Evolutionary conservation across 164 flowering plant genomes (phyloP).

Genomic region (Hamamelis virginiana): DNA sequence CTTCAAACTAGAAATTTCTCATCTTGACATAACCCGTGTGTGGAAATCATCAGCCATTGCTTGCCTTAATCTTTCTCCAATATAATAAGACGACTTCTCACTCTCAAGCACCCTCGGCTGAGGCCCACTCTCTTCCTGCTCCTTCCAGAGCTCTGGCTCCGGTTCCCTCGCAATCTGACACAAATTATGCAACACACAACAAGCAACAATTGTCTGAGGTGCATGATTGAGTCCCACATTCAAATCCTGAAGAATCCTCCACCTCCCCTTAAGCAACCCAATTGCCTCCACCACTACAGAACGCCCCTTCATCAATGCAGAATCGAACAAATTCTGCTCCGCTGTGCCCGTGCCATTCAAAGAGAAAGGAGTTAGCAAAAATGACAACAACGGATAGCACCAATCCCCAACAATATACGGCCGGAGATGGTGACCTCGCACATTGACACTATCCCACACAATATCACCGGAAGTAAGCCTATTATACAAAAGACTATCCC

Average conservation of each 20-base stretch:
- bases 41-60: slow-evolving; percentile 84
- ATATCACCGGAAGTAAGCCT: slow-evolving; percentile 71
- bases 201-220: slow-evolving; percentile 91
- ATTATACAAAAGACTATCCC: slow-evolving; percentile 78
- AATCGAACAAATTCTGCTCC: slow-evolving; percentile 75
- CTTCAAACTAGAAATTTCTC: slow-evolving; percentile 6
- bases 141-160: slow-evolving; percentile 75
- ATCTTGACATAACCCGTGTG: slow-evolving; percentile 59
- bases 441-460: slow-evolving; percentile 73
- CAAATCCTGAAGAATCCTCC: slow-evolving; percentile 87
- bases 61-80: slow-evolving; percentile 79
- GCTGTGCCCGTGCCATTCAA: slow-evolving; percentile 54
- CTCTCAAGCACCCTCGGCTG: slow-evolving; percentile 62
- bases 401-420: slow-evolving; percentile 90
- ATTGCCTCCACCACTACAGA: slow-evolving; percentile 73
- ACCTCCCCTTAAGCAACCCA: slow-evolving; percentile 84
- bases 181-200: slow-evolving; percentile 92
- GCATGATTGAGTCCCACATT: slow-evolving; percentile 88
- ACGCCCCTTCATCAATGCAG: slow-evolving; percentile 74
- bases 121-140: slow-evolving; percentile 66
- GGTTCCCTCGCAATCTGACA: slow-evolving; percentile 97
- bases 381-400: slow-evolving; percentile 77
- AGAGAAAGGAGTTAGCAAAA: slow-evolving; percentile 75
- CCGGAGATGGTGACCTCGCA: slow-evolving; percentile 70
- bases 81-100: slow-evolving; percentile 70